These are phyloP conservation scores for Phytophthora sp. DNA, from an alignment of 352 stramenopile species.

Conservation along the genomic window DNA sequence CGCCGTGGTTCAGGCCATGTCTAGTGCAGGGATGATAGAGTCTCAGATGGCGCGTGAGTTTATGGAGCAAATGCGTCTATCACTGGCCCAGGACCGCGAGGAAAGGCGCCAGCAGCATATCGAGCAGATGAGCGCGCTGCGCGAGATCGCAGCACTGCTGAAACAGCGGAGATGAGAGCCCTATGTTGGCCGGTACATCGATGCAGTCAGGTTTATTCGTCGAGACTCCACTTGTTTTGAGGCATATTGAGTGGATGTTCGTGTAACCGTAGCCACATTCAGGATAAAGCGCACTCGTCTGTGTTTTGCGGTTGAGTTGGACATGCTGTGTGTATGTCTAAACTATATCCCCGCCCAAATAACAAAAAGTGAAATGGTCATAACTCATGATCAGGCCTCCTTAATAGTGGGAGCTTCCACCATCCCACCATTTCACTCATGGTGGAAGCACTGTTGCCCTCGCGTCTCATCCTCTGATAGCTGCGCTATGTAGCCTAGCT, in stretches of 20 bases:
- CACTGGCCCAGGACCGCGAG: slow-evolving; percentile 48
- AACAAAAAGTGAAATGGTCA: no score
- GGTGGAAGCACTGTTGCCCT: no score
- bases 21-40: slow-evolving; percentile 15
- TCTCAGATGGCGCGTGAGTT: slow-evolving; percentile 18
- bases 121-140: slow-evolving; percentile 61
- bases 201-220: slow-evolving; percentile 21
- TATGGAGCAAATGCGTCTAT: slow-evolving; percentile 40
- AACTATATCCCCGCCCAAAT: no score
- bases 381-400: no score
- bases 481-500: no score
- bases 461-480: no score
- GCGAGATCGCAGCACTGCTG: slow-evolving; percentile 47
- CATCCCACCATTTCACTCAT: no score
- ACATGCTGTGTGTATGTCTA: no score
- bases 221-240: slow-evolving; percentile 4
- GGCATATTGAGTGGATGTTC: neutral
- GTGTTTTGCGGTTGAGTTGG: neutral
- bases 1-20: neutral
- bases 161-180: slow-evolving; percentile 25
- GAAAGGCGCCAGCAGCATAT: slow-evolving; percentile 59
- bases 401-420: no score
- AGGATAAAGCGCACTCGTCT: no score
- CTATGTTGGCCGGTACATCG: neutral
- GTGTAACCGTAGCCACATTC: no score